phyloP scores from a whole-genome alignment of 1,139 yeast species.

The Tardiomyces depauwii region DNA sequence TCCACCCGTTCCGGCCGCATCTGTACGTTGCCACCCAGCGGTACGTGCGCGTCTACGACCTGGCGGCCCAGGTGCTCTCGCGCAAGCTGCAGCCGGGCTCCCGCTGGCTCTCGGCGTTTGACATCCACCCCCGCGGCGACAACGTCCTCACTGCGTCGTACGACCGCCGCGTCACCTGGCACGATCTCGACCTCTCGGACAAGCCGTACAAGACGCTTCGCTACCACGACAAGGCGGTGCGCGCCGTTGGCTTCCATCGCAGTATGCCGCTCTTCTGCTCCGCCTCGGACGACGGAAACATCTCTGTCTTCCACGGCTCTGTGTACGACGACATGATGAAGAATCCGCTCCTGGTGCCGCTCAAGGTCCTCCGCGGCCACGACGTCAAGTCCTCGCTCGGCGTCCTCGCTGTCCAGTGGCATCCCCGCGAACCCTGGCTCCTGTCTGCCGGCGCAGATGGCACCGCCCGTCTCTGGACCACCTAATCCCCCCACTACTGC shows the following conservation, averaged over 20 bases:
- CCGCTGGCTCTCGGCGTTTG: slow-evolving; percentile 84
- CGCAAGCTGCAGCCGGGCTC: slow-evolving; percentile 93
- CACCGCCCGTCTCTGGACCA: slow-evolving; percentile 93
- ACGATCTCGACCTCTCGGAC: slow-evolving; percentile 77
- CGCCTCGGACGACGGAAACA: slow-evolving; percentile 90
- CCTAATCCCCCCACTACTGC: slow-evolving; percentile 31
- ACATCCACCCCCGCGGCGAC: slow-evolving; percentile 95
- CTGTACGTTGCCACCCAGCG: slow-evolving; percentile 91
- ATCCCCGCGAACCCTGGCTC: slow-evolving; percentile 97
- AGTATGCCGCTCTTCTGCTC: slow-evolving; percentile 87
- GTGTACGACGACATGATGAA: slow-evolving; percentile 95
- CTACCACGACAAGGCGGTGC: slow-evolving; percentile 90
- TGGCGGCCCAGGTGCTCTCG: slow-evolving; percentile 71
- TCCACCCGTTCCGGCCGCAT: slow-evolving; percentile 95
- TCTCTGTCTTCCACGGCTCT: slow-evolving; percentile 93
- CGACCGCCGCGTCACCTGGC: slow-evolving; percentile 96
- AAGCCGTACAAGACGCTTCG: slow-evolving; percentile 94
- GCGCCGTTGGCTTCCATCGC: slow-evolving; percentile 80
- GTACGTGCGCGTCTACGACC: slow-evolving; percentile 79
- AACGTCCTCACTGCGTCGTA: slow-evolving; percentile 85
- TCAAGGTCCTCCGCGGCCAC: slow-evolving; percentile 93
- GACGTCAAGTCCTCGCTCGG: slow-evolving; percentile 71
- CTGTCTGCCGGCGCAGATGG: slow-evolving; percentile 98
- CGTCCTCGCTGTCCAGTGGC: slow-evolving; percentile 88
- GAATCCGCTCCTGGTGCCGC: slow-evolving; percentile 90